Evolutionary conservation across 2,329 filamentous ascomycete genomes (phyloP).

Genomic region (Cytospora piceae): DNA sequence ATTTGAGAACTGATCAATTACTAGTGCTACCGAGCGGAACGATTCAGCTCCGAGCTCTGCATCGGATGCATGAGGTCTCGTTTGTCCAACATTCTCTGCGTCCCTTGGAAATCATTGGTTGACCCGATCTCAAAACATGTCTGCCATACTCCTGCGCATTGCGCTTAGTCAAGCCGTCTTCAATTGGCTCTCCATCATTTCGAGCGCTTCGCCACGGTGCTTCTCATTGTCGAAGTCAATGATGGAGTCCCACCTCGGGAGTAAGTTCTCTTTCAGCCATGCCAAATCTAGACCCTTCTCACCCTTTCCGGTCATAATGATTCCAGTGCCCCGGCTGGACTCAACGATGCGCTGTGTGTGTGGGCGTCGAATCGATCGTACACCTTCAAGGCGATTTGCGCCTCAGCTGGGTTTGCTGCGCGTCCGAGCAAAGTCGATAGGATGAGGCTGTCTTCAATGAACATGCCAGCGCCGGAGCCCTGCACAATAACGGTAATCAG

Average conservation of each 20-base stretch:
- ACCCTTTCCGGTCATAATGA: slow-evolving; percentile 8
- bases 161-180: too few species aligned
- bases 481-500: too few species aligned
- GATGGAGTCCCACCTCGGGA: slow-evolving; percentile 22
- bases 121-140: too few species aligned
- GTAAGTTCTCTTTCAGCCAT: not conserved
- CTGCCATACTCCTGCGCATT: too few species aligned
- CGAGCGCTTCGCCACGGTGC: slow-evolving; percentile 10
- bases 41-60: too few species aligned
- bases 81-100: too few species aligned
- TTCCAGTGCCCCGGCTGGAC: slow-evolving; percentile 17
- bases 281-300: slow-evolving; percentile 7
- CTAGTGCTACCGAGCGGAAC: too few species aligned
- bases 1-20: too few species aligned
- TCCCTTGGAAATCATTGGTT: too few species aligned
- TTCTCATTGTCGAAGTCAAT: slow-evolving; percentile 15
- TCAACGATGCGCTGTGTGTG: slow-evolving; percentile 21
- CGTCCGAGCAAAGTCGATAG: slow-evolving; percentile 10
- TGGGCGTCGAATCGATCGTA: slow-evolving; percentile 18
- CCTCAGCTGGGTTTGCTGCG: not conserved
- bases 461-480: slow-evolving; percentile 14
- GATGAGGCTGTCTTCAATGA: slow-evolving; percentile 16
- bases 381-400: not conserved
- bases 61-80: too few species aligned
- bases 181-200: not conserved